phyloP scores from a whole-genome alignment of 148 eudicot species.

The Nyssa sinensis region DNA sequence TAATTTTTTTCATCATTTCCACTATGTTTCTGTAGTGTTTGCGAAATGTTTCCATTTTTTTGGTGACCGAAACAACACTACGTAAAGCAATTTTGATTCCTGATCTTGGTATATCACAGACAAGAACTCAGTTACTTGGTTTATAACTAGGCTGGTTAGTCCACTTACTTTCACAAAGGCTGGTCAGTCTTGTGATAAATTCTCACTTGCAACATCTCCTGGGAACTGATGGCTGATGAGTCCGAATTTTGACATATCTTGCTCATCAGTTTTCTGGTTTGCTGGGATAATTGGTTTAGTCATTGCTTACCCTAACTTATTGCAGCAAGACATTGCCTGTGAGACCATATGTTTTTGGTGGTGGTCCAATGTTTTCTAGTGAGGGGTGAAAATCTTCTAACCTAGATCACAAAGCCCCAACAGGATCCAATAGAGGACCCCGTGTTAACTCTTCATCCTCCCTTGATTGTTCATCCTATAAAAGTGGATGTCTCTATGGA shows the following conservation, averaged over 20 bases:
- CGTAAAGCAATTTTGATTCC: too few relatives aligned
- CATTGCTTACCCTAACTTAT: not conserved
- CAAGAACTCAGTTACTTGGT: not conserved
- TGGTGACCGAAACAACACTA: too few relatives aligned
- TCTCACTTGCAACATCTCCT: not conserved
- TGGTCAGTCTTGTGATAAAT: not conserved
- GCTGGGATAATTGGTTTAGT: not conserved
- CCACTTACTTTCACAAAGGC: not conserved
- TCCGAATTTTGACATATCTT: not conserved
- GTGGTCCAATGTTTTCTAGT: not conserved
- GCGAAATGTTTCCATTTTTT: too few relatives aligned
- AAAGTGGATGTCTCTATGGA: too few relatives aligned
- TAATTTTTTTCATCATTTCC: too few relatives aligned
- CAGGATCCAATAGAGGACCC: too few relatives aligned
- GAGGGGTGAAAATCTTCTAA: not conserved
- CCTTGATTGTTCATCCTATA: too few relatives aligned
- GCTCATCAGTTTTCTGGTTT: not conserved
- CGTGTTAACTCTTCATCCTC: too few relatives aligned
- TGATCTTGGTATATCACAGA: too few relatives aligned
- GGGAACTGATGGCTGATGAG: not conserved
- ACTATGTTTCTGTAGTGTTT: too few relatives aligned
- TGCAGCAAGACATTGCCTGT: not conserved
- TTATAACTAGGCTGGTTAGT: not conserved
- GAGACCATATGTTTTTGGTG: not conserved
- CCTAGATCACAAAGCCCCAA: not conserved